A percentile compares a stretch with the other conserved stretches of the same genome.
These are phyloP conservation scores for Penicillium sp. DNA, from an alignment of 2,329 filamentous ascomycete genomes.

Conservation along the genomic window DNA sequence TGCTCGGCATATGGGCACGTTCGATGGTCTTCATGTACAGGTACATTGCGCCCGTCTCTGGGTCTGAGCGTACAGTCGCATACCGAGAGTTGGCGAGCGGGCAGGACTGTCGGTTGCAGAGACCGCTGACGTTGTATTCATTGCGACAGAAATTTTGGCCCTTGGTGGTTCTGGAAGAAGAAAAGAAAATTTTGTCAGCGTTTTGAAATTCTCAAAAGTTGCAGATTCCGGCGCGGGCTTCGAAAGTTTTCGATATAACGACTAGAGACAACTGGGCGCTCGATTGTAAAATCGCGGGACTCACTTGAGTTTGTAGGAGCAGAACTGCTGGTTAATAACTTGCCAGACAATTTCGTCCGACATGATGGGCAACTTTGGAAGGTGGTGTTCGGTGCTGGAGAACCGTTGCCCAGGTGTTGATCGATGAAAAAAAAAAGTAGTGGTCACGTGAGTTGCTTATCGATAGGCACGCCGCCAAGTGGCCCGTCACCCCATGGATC, in stretches of 20 bases:
- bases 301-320: slow-evolving; percentile 90
- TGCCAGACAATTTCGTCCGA: slow-evolving; percentile 98
- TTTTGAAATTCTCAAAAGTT: neutral
- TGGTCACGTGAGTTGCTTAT: slow-evolving; percentile 34
- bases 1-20: slow-evolving; percentile 80
- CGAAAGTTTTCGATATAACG: neutral
- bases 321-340: slow-evolving; percentile 93
- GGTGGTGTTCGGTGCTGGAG: slow-evolving; percentile 18
- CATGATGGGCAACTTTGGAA: slow-evolving; percentile 35
- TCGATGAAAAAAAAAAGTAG: slow-evolving; percentile 34
- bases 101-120: slow-evolving; percentile 84
- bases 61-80: slow-evolving; percentile 83
- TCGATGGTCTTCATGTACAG: slow-evolving; percentile 97
- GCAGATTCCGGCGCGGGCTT: neutral
- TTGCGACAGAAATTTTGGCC: slow-evolving; percentile 93
- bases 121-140: slow-evolving; percentile 81
- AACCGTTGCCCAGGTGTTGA: slow-evolving; percentile 17
- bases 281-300: slow-evolving; percentile 26
- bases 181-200: slow-evolving; percentile 9
- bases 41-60: slow-evolving; percentile 78
- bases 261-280: slow-evolving; percentile 2
- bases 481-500: neutral
- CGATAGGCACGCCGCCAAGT: slow-evolving; percentile 22
- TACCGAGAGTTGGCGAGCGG: slow-evolving; percentile 89
- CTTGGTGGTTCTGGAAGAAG: slow-evolving; percentile 65